Evolutionary conservation across 2,329 filamentous ascomycete species (phyloP), one percentile per base, ranked within the genome.

Genomic region (Hirsutella minnesotensis): DNA sequence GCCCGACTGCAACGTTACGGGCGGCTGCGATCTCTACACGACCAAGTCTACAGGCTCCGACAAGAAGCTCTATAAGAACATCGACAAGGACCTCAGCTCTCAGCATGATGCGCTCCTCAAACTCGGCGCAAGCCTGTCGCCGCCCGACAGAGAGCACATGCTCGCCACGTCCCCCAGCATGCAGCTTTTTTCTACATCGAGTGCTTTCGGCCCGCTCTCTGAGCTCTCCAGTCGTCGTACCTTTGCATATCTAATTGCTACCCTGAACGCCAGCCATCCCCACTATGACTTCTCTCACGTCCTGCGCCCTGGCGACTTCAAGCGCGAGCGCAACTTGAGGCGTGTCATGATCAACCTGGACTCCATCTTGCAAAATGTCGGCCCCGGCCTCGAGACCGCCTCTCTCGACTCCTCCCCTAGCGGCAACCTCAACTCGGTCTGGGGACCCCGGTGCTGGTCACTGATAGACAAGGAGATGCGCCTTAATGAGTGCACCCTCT

Each of bases 281-380:
- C 66, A 98, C 64, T 96, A 98, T 62, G 92, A 98, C 63, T 98
- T 98, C 65, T 95, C 88, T 2, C 84, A 95, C 57, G 82, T 92
- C 29, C 70, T 96, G 45, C 81, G 89, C 31, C 89, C 92, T 0
- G 77, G 81, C 30, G 92, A 98, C 60, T 98, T 98, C 62, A 83
- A 82, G 53, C 81, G 84, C 49, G 89, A 95, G 67, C 75, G 82
- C 46, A 86, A 81, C 53, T 62, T 95, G 48, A 79, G 84, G 47
- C 74, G 76, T 19, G 86, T 95, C 45, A 94, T 94, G 76, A 83
- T 83, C 54, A 86, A 79, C 42, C 77, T 98, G 46, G 88, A 96
- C 60, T 87, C 79, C 13, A 94, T 87, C 0, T 69, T 98, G 46
- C 84, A 84, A 63, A 94, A 89, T 59, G 77, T 95, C 39, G 81